Base-by-base conservation (phyloP, 139 green algal genomes). In the Yamagishiella unicocca region DNA sequence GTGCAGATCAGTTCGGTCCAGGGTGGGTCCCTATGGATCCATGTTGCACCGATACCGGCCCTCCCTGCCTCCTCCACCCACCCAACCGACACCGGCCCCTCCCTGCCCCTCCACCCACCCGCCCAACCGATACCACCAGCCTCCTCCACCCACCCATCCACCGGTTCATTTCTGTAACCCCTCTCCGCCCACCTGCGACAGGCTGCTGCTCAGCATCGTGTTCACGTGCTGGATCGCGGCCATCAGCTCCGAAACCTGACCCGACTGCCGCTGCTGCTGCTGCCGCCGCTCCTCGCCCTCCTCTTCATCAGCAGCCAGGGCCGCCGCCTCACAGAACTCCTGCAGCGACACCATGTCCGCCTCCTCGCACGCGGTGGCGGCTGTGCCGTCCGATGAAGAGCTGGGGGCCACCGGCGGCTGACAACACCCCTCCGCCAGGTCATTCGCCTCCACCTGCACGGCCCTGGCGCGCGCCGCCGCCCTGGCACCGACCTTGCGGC, bases 191-290 rank as follows among this genome's bases (percentile, higher is more conserved):
- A 83, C 76, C 76, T 73, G 77, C 35, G 54, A 33, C 38, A 84
- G 37, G 77, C 55, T 73, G 77, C 77, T 27, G 27, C n/a, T 68
- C 7, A 84, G 77, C 77, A 84, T 73, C 6, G 24, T 50, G 1
- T 73, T 58, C 4, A 84, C 77, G 17, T 38, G 54, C 55, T 84
- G 77, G 25, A 84, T 66, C 37, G 42, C 77, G 2, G 37, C 38
- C 55, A 84, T 66, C 29, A 84, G n/a, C 54, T 84, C 55, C 21
- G 35, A 55, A 14, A 84, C 38, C 77, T 61, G 53, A 9, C 14
- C 12, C 17, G 9, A 4, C 29, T 71, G 29, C 5, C 6, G 62
- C 62, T 40, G 62, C 62, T 40, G 62, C 62, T 71, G 62, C 62
- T 42, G 62, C 62, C 40, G n/a, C 19, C 6, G 58, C 19, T 67